A percentile compares a stretch with the other conserved stretches of the same genome.
Evolutionary conservation across 2,329 filamentous ascomycete species (phyloP).

Genomic region (Lasiodiplodia citricola): DNA sequence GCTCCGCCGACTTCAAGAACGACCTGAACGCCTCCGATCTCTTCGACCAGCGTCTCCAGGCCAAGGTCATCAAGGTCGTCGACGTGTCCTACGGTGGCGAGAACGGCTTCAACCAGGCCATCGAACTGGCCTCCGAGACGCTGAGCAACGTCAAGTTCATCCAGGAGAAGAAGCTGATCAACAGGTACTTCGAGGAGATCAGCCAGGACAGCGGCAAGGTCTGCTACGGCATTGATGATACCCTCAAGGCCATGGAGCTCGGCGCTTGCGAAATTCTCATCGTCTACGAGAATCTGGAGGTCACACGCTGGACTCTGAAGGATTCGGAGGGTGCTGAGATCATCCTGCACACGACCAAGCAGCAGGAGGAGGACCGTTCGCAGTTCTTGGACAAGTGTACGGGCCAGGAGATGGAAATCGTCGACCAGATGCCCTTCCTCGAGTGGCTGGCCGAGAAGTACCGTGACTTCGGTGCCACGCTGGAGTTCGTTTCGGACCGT

Average conservation of each 20-base stretch:
- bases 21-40: constrained; percentile 97
- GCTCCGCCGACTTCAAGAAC: constrained; percentile 99
- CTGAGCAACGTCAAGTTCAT: constrained; percentile 99
- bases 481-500: constrained; percentile 97
- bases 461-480: constrained; percentile 92
- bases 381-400: constrained; percentile 95
- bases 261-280: constrained; percentile 94
- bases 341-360: constrained; percentile 86
- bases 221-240: constrained; percentile 98
- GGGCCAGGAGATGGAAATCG: constrained; percentile 95
- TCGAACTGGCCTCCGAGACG: constrained; percentile 92
- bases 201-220: constrained; percentile 96
- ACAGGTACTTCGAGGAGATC: constrained; percentile 98
- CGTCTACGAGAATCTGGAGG: constrained; percentile 95
- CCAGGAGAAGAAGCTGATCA: constrained; percentile 99
- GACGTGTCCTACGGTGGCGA: constrained; percentile 99
- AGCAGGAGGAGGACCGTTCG: constrained; percentile 77
- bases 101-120: constrained; percentile 99
- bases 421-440: constrained; percentile 89
- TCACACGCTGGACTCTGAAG: constrained; percentile 91
- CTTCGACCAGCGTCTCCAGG: constrained; percentile 88
- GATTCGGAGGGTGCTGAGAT: constrained; percentile 73
- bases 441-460: constrained; percentile 99
- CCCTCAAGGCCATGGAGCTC: constrained; percentile 92
- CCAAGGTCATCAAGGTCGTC: constrained; percentile 99